phyloP scores from a whole-genome alignment of 2,329 filamentous ascomycete genomes.

The Colletotrichum australisinense region DNA sequence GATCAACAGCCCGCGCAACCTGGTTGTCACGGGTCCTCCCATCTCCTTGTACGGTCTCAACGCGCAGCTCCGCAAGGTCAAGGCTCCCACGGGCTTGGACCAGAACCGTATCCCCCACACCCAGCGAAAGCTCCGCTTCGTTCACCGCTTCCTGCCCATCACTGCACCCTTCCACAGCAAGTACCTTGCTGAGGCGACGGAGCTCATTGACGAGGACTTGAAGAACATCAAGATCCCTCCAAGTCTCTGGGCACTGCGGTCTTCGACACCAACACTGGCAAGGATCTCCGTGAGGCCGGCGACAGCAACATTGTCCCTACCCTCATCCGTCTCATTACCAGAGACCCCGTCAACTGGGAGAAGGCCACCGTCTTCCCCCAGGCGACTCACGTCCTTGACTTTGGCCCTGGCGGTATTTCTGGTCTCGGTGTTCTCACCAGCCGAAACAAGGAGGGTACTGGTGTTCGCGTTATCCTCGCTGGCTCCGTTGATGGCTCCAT shows the following conservation, averaged over 20 bases:
- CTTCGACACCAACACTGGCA: conserved; percentile 89
- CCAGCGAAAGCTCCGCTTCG: conserved; percentile 95
- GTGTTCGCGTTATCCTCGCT: conserved; percentile 94
- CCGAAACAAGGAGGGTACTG: conserved; percentile 98
- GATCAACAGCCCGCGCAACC: conserved; percentile 95
- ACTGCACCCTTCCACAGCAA: conserved; percentile 98
- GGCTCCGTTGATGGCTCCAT: conserved; percentile 93
- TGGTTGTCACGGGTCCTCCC: conserved; percentile 95
- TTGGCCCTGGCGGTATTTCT: conserved; percentile 96
- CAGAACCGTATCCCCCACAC: conserved; percentile 95
- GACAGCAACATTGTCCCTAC: conserved; percentile 85
- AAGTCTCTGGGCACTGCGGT: conserved; percentile 84
- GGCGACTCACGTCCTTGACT: conserved; percentile 95
- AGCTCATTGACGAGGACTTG: conserved; percentile 87
- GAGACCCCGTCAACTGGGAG: conserved; percentile 96
- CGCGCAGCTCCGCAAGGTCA: conserved; percentile 93
- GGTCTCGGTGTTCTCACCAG: conserved; percentile 96
- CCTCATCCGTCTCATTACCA: conserved; percentile 92
- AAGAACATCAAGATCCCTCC: conserved; percentile 82
- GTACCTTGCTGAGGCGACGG: conserved; percentile 85
- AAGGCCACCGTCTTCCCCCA: conserved; percentile 89
- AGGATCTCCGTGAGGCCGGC: conserved; percentile 79
- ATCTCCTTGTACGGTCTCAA: conserved; percentile 97
- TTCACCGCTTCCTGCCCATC: conserved; percentile 96
- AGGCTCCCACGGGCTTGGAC: conserved; percentile 96